Conservation (phyloP, 2,329 filamentous ascomycete species). For the Fusarium camptoceras region DNA sequence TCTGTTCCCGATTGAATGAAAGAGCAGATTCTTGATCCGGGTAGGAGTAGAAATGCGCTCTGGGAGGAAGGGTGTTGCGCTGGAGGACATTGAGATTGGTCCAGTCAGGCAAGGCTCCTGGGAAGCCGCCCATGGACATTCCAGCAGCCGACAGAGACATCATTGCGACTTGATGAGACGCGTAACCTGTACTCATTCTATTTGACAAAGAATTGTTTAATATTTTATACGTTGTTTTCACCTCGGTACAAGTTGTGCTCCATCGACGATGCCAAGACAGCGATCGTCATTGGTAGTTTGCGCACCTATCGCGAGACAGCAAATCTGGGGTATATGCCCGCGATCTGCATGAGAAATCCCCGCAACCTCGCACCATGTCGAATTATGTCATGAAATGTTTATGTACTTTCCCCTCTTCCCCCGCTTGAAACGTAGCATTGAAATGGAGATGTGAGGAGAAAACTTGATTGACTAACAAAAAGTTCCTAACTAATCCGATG, state of each 20-base stretch:
- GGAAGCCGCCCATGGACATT: constrained; percentile 4
- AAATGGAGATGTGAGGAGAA: not conserved
- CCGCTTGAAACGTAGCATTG: constrained; percentile 1
- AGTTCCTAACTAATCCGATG: not conserved
- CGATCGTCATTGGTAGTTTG: constrained; percentile 5
- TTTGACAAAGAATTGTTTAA: too few species aligned
- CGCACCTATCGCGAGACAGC: constrained; percentile 22
- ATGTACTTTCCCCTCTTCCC: constrained; percentile 5
- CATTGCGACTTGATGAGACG: not conserved
- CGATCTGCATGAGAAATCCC: constrained; percentile 18
- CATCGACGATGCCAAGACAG: constrained; percentile 13
- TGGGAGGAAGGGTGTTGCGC: constrained; percentile 10
- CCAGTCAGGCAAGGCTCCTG: constrained; percentile 20
- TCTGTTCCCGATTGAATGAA: not conserved
- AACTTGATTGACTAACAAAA: not conserved
- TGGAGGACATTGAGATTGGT: constrained; percentile 13
- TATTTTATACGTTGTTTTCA: not conserved
- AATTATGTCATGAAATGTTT: not conserved
- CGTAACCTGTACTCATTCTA: not conserved
- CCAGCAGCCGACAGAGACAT: constrained; percentile 13
- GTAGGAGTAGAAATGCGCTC: constrained; percentile 33
- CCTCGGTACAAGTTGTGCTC: constrained; percentile 1
- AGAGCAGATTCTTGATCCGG: constrained; percentile 6
- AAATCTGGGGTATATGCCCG: not conserved
- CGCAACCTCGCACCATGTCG: not conserved